phyloP scores from a whole-genome alignment of 768 basidiomycete species.

The Boletus pseudo-olivaceus region DNA sequence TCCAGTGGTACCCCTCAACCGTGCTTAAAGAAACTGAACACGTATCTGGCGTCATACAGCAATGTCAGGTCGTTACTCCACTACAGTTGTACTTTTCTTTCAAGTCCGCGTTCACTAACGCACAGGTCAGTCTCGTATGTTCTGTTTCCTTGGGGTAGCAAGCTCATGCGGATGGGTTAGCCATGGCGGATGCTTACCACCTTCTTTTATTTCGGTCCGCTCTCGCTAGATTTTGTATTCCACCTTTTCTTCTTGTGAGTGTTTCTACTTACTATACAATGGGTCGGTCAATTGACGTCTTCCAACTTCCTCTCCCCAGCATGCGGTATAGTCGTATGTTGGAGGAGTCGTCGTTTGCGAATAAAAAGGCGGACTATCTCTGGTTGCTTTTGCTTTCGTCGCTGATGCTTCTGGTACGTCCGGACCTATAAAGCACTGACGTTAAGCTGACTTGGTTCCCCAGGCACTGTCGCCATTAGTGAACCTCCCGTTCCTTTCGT shows the following conservation, averaged over 20 bases:
- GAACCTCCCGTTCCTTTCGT: conserved; percentile 90
- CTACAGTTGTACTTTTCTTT: conserved; percentile 92
- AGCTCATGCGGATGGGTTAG: conserved; percentile 38
- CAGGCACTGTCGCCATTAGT: conserved; percentile 83
- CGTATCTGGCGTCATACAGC: conserved; percentile 43
- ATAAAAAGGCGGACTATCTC: conserved; percentile 89
- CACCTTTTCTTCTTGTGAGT: conserved; percentile 98
- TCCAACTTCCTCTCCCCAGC: conserved; percentile 37
- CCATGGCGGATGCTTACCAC: conserved; percentile 86
- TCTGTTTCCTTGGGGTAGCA: background rate
- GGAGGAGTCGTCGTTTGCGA: conserved; percentile 94
- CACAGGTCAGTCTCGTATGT: conserved; percentile 45
- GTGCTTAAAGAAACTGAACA: conserved; percentile 1
- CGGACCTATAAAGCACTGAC: background rate
- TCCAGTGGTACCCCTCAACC: conserved; percentile 16
- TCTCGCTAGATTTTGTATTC: conserved; percentile 92
- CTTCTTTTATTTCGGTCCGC: conserved; percentile 94
- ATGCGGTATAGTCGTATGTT: conserved; percentile 97
- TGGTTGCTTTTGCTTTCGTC: conserved; percentile 89
- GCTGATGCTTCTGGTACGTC: conserved; percentile 75
- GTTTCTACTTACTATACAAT: background rate
- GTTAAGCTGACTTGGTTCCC: background rate
- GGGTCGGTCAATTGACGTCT: background rate
- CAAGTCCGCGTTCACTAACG: conserved; percentile 77
- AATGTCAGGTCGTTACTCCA: conserved; percentile 89